Evolutionary conservation across 2,329 filamentous ascomycete genomes (phyloP), one percentile per base, ranked within the genome.

Genomic region (Colletotrichum lupini): DNA sequence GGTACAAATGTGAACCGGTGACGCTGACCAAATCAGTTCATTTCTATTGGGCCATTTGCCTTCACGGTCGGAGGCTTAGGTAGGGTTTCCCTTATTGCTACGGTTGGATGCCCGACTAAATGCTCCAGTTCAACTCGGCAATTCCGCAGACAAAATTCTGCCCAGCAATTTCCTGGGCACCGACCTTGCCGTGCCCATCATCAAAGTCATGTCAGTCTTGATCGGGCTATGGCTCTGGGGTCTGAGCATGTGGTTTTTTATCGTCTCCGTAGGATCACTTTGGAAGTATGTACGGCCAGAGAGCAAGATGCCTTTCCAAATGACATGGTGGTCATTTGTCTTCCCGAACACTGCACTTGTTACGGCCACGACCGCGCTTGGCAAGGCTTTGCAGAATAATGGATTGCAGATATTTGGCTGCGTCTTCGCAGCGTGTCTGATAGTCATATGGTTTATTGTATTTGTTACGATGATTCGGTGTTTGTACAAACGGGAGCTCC

Each of bases 241-340:
- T 0, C 83, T 97, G n/a, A 92, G 93, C 30, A 82, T 95, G 32
- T 97, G 94, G 92, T 97, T 96, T 84, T 96, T 96, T 81, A 85
- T 96, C 70, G 91, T 97, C 12, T 92, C 91, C 1, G 88, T 94
- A n/a, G 92, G 93, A 2, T 93, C 93, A 2, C 89, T 96, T 72
- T 93, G 89, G 87, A 92, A 91, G 35, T 92, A 92, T 63, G 85
- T 92, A 24, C 84, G 87, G 0, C 80, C 83, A 2, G 84, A 88
- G 12, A 87, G 88, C 49, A 88, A 86, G 72, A 90, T 95, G 85
- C 88, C 91, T 4, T 97, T 95, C 78, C 92, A 93, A 22, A 95
- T 97, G 93, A 94, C 92, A 1, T 97, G 94, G 92, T 97, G 92
- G 82, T 94, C 91, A 4, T 96, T 95, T 81, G 88, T 95, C 5